phyloP scores from a whole-genome alignment of 2,329 filamentous ascomycete genomes.

The Cephalotrichum gorgonifer region DNA sequence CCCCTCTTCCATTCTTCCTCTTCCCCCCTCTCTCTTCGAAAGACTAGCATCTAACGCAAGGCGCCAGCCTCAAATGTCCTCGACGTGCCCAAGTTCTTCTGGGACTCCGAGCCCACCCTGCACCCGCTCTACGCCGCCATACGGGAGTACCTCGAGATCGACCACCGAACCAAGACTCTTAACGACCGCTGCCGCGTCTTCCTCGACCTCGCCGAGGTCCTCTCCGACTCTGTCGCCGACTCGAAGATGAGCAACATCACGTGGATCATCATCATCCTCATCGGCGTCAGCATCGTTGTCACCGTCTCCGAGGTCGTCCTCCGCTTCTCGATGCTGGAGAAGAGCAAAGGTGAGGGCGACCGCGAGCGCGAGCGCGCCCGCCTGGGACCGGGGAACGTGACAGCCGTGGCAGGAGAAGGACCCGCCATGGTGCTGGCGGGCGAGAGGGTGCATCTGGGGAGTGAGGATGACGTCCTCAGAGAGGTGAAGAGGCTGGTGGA shows the following conservation, averaged over 20 bases:
- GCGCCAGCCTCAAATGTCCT: conserved; percentile 89
- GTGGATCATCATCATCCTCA: conserved; percentile 96
- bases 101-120: conserved; percentile 91
- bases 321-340: conserved; percentile 62
- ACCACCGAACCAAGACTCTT: conserved; percentile 87
- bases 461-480: background rate
- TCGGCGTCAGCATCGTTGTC: conserved; percentile 81
- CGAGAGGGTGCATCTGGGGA: background rate
- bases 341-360: background rate
- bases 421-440: background rate
- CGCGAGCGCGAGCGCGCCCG: background rate
- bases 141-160: conserved; percentile 95
- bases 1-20: background rate
- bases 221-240: conserved; percentile 85
- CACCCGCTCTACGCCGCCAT: conserved; percentile 91
- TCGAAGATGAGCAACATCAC: conserved; percentile 94
- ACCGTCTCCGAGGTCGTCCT: conserved; percentile 84
- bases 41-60: background rate
- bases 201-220: conserved; percentile 87
- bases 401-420: background rate
- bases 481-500: conserved; percentile 1
- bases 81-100: conserved; percentile 95
- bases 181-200: conserved; percentile 97
- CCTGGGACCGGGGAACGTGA: background rate
- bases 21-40: background rate